phyloP scores from a whole-genome alignment of 2,329 filamentous ascomycete genomes.

The Fusarium clavum region DNA sequence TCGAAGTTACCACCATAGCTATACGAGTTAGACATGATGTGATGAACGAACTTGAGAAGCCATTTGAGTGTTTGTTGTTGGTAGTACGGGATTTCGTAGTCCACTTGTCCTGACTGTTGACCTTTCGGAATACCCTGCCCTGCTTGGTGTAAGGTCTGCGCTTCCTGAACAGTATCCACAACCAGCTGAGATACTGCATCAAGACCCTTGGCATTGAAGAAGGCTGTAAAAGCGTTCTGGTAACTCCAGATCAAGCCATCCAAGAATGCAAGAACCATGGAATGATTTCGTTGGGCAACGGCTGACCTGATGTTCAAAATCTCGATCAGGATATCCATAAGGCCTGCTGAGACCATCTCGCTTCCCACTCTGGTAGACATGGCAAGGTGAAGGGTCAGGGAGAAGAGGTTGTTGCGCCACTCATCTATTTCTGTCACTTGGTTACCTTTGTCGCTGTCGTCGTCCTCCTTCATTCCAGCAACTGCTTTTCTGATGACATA shows the following conservation, averaged over 20 bases:
- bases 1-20: conserved; percentile 83
- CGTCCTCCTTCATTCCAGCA: conserved; percentile 76
- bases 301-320: conserved; percentile 84
- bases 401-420: conserved; percentile 91
- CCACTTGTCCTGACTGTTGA: conserved; percentile 82
- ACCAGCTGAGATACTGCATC: conserved; percentile 92
- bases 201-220: conserved; percentile 85
- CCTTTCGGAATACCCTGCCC: conserved; percentile 78
- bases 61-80: conserved; percentile 94
- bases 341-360: conserved; percentile 87
- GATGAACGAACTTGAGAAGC: conserved; percentile 95
- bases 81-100: conserved; percentile 93
- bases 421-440: conserved; percentile 79
- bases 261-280: conserved; percentile 86
- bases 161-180: conserved; percentile 78
- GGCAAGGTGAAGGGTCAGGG: conserved; percentile 84
- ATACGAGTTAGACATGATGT: conserved; percentile 86
- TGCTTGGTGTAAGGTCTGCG: conserved; percentile 72
- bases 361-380: conserved; percentile 79
- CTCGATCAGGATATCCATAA: conserved; percentile 91
- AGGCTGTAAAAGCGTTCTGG: conserved; percentile 83
- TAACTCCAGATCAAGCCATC: conserved; percentile 89
- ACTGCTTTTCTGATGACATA: conserved; percentile 94
- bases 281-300: conserved; percentile 85
- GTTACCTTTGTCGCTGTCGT: conserved; percentile 64